Evolutionary conservation across 23 red algal species (phyloP), one percentile per base, ranked within the genome.

Genomic region (Cyanidiococcus yangmingshanensis): DNA sequence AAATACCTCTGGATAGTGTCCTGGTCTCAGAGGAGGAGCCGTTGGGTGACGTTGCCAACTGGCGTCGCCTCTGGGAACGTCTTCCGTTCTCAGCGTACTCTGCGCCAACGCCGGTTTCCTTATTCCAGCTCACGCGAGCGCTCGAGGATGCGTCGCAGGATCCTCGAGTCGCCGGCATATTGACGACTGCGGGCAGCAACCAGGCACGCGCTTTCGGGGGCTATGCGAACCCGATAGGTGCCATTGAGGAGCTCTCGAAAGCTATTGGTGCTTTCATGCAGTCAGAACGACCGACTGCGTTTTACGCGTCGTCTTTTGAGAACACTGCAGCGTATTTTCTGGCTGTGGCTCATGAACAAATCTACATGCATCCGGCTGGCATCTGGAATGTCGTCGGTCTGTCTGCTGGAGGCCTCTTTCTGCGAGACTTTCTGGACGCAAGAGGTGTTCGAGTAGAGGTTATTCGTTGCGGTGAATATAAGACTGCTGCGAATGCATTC

Each of bases 391-490:
- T 86, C 2, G 82, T 83, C 27, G 88, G 88, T 0, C 3, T 91
- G 25, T 84, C 88, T 0, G 38, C 75, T 0, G 80, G 75, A 26
- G 71, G 74, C 74, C 36, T 91, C 68, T 91, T 91, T 50, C 85
- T 91, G 37, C 84, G 85, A 54, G 74, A 77, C 21, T 63, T 82
- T 75, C 57, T 91, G 18, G 83, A 84, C 37, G 76, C 84, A 51
- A 54, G 79, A 17, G 88, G 88, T 75, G 12, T 91, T 7, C 79
- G 82, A 77, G 57, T 79, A 15, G 82, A 82, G 33, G 85, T 85
- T 39, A 83, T 91, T 1, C 79, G 78, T 41, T 79, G 88, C 41
- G 85, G 85, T 29, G 82, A 91, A 37, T 91, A 82, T 37, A 91
- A 91, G 50, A 91, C 80, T 30, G 88, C 88, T 1, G 88, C 82